These are phyloP conservation scores for Phytophthora multivora DNA, from an alignment of 352 stramenopile species.

Conservation along the genomic window DNA sequence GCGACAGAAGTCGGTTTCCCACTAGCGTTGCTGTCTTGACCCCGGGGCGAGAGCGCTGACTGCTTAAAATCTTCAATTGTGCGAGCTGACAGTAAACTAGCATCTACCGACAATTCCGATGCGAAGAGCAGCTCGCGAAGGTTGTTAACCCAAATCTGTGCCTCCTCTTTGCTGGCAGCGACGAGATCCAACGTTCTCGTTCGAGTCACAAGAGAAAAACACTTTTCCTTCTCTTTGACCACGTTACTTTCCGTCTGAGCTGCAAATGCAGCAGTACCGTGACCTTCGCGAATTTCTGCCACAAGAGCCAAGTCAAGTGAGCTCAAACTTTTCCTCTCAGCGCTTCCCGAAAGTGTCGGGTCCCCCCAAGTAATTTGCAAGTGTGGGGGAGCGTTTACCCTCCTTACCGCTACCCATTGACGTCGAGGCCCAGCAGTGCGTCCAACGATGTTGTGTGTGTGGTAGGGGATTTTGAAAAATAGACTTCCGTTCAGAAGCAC, in stretches of 20 bases:
- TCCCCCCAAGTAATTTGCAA: conserved; percentile 75
- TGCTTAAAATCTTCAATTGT: conserved; percentile 57
- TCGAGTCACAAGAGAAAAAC: conserved; percentile 74
- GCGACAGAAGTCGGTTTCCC: conserved; percentile 4
- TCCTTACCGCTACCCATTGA: conserved; percentile 68
- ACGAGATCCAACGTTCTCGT: conserved; percentile 74
- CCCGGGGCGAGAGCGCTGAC: conserved; percentile 44
- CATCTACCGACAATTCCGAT: conserved; percentile 2
- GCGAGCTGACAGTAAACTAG: conserved; percentile 30
- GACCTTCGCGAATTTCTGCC: conserved; percentile 62
- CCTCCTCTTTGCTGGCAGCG: conserved; percentile 81
- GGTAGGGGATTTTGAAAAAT: conserved; percentile 84
- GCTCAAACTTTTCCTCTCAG: conserved; percentile 39
- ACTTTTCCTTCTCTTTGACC: conserved; percentile 52
- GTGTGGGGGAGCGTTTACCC: conserved; percentile 14
- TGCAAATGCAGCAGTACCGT: conserved; percentile 67
- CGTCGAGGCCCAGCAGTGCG: conserved; percentile 36
- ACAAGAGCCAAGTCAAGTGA: conserved; percentile 53
- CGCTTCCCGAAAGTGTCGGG: conserved; percentile 44
- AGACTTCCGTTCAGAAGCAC: conserved; percentile 60
- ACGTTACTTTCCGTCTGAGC: conserved; percentile 48
- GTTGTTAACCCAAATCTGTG: conserved; percentile 56
- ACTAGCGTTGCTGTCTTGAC: conserved; percentile 2
- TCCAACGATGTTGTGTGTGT: conserved; percentile 52
- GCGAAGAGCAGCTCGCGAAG: conserved; percentile 52